Conservation (phyloP, 2,329 filamentous ascomycete genomes). For the Geosmithia putterillii region DNA sequence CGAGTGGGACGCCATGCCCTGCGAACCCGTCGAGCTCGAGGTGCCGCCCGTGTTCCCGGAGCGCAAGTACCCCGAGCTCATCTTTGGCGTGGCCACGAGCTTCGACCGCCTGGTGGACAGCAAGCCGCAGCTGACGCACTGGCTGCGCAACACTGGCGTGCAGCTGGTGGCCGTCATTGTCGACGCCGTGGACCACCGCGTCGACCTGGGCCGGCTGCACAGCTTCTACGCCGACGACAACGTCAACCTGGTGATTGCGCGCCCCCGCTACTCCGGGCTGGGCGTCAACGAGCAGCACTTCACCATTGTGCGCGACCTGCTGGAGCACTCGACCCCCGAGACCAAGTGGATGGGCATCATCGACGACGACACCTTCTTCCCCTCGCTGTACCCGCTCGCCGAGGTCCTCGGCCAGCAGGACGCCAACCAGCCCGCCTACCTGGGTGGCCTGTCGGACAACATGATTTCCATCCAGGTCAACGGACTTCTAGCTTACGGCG, state of each 20-base stretch:
- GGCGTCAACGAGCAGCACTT: slow-evolving; percentile 44
- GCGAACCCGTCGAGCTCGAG: slow-evolving; percentile 31
- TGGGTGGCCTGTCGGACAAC: slow-evolving; percentile 47
- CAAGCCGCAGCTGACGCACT: slow-evolving; percentile 38
- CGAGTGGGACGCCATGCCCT: slow-evolving; percentile 10
- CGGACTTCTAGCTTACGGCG: slow-evolving; percentile 49
- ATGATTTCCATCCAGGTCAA: slow-evolving; percentile 35
- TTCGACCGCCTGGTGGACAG: slow-evolving; percentile 36
- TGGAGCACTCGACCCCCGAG: slow-evolving; percentile 24
- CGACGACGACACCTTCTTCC: slow-evolving; percentile 54
- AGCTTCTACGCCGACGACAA: slow-evolving; percentile 13
- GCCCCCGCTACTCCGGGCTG: slow-evolving; percentile 18
- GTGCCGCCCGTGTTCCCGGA: slow-evolving; percentile 34
- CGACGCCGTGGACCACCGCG: slow-evolving; percentile 17
- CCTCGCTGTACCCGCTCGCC: slow-evolving; percentile 36
- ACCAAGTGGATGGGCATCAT: slow-evolving; percentile 45
- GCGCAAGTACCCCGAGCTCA: slow-evolving; percentile 32
- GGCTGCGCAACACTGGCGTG: slow-evolving; percentile 38
- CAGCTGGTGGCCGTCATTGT: slow-evolving; percentile 38
- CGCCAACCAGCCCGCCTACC: slow-evolving; percentile 34
- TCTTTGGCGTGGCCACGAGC: slow-evolving; percentile 46
- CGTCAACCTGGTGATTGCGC: slow-evolving; percentile 20
- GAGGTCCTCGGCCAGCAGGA: slow-evolving; percentile 34
- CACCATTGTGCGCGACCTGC: slow-evolving; percentile 36
- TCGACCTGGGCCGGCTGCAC: slow-evolving; percentile 16